These are phyloP conservation scores for Skeletonema costatum DNA, from an alignment of 108 stramenopile genomes.

Conservation along the genomic window DNA sequence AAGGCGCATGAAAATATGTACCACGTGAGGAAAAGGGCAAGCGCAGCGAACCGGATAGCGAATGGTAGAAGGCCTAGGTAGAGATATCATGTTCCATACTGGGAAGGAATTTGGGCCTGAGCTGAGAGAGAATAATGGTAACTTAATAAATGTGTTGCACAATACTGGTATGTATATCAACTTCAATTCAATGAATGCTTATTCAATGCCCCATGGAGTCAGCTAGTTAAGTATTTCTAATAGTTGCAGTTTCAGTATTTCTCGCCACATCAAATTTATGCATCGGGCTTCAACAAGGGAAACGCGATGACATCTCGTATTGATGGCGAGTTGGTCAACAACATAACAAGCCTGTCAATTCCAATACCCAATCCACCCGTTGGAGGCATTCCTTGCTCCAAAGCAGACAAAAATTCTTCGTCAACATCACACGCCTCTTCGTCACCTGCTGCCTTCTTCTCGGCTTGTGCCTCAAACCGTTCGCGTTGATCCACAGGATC, in stretches of 20 bases:
- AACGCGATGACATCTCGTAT: conserved; percentile 99
- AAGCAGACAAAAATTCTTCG: conserved; percentile 94
- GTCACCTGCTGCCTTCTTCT: conserved; percentile 92
- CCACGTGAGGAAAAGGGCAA: no score
- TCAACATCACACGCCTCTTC: conserved; percentile 98
- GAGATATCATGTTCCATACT: no score
- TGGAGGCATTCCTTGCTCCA: conserved; percentile 99
- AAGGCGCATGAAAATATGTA: no score
- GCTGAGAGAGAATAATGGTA: not conserved
- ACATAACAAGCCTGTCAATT: conserved; percentile 97
- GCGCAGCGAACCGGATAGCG: no score
- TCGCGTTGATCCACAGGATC: conserved; percentile 96
- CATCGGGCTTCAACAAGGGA: conserved; percentile 85
- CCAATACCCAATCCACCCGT: conserved; percentile 99
- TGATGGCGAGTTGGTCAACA: conserved; percentile 93
- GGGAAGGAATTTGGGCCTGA: not conserved
- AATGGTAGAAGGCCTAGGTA: no score
- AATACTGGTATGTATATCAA: no score
- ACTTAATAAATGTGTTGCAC: not conserved
- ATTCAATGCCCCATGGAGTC: no score
- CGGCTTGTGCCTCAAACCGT: conserved; percentile 96
- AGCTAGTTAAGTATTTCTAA: no score
- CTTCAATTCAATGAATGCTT: not conserved
- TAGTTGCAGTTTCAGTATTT: not conserved
- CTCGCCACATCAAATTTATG: not conserved